Base-by-base conservation (phyloP, 805 yeast genomes). In the Metschnikowia gelsemii region DNA sequence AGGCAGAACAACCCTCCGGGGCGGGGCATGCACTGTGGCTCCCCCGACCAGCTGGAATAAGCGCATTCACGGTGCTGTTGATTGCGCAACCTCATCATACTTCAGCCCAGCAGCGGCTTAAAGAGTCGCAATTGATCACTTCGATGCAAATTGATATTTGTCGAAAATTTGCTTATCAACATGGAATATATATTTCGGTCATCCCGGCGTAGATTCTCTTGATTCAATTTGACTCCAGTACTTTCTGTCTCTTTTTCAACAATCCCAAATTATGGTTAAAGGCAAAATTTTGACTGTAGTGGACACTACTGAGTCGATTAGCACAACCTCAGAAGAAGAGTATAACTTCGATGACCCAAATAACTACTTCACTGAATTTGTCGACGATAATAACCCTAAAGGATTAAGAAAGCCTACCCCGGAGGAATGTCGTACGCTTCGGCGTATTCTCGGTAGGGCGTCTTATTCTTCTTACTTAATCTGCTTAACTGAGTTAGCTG, bases 391-490 rank as follows among this genome's bases (percentile, higher is more conserved):
- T 43, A 66, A 66, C 45, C 70, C 72, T 6, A 55, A 44, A 36
- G 72, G 72, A n/a, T 61, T 64, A 43, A 56, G 72, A 44, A 39
- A 46, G 17, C 70, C 70, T 8, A 62, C 69, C n/a, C 38, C 44
- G 4, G 45, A 40, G 6, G 72, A 66, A 40, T 27, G 50, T 2
- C 32, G 21, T 4, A 46, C 59, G 17, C 56, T 66, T 23, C 57
- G 70, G 51, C 61, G 65, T 44, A 52, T 68, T 8, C 55, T 69
- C 16, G 84, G 81, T 26, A 56, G 64, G 22, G 75, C 80, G 37
- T 75, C 79, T 11, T 64, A 63, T 42, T 66, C 70, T 22, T 61
- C 74, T 27, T 79, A 78, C 61, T 61, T 79, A 40, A 72, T 81
- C 43, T 79, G 62, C 43, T 35, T 46, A 20, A 36, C 40, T 4